Conservation (phyloP, 768 basidiomycete genomes). For the Trametes punicea region DNA sequence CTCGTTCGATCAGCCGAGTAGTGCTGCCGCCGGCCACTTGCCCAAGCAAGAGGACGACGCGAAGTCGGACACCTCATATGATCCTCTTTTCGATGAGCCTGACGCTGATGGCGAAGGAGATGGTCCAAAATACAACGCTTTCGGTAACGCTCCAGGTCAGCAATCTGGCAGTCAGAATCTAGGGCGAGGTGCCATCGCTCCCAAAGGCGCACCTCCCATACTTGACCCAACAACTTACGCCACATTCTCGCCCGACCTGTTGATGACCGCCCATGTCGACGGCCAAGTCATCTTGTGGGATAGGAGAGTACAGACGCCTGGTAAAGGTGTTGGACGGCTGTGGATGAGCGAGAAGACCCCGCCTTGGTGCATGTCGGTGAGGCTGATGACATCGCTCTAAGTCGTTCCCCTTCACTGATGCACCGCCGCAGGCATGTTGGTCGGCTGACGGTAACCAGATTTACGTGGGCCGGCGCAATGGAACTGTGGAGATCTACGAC, state of each 20-base stretch:
- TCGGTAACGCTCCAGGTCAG: background rate
- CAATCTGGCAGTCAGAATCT: slow-evolving; percentile 5
- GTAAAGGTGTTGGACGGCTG: slow-evolving; percentile 75
- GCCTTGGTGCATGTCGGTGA: slow-evolving; percentile 93
- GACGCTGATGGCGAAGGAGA: slow-evolving; percentile 49
- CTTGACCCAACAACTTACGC: slow-evolving; percentile 59
- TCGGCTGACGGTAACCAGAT: slow-evolving; percentile 84
- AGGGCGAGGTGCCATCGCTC: slow-evolving; percentile 28
- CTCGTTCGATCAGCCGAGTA: slow-evolving; percentile 18
- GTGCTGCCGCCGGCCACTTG: background rate
- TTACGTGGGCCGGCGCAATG: slow-evolving; percentile 87
- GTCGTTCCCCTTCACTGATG: background rate
- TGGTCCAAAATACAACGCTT: slow-evolving; percentile 1
- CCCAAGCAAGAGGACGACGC: slow-evolving; percentile 48
- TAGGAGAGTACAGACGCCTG: slow-evolving; percentile 60
- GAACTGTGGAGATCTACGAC: slow-evolving; percentile 92
- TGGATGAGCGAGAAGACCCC: slow-evolving; percentile 91
- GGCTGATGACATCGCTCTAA: slow-evolving; percentile 25
- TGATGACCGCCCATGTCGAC: slow-evolving; percentile 89
- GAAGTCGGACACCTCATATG: slow-evolving; percentile 78
- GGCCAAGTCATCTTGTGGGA: slow-evolving; percentile 95
- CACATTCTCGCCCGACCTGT: slow-evolving; percentile 72
- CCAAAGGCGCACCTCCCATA: slow-evolving; percentile 75
- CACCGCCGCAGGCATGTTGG: slow-evolving; percentile 81
- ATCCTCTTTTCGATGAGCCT: slow-evolving; percentile 86